Evolutionary conservation across 495 filamentous ascomycete species (phyloP).

Genomic region (Tuber magnatum): DNA sequence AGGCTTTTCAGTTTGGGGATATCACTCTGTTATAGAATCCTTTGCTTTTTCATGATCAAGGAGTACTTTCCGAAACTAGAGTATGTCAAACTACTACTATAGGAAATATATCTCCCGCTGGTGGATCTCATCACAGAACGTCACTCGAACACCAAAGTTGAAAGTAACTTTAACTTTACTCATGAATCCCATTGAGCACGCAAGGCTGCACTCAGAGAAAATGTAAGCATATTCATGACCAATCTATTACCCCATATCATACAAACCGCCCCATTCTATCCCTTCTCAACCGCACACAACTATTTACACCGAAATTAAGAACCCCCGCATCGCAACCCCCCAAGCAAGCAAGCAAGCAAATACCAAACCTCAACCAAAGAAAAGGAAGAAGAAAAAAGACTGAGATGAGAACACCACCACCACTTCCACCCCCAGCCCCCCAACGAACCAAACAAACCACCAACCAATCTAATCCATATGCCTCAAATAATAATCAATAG

Average conservation of each 20-base stretch:
- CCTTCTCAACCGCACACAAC: not conserved
- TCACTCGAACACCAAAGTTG: not conserved
- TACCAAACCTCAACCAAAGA: conserved; percentile 4
- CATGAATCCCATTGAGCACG: not conserved
- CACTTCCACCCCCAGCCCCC: not conserved
- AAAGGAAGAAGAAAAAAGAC: conserved; percentile 9
- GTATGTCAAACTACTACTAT: not conserved
- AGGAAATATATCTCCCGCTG: not conserved
- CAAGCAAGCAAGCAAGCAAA: not conserved
- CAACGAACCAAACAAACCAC: too few species aligned
- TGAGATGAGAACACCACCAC: conserved; percentile 1
- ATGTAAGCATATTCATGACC: not conserved
- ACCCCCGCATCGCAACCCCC: not conserved
- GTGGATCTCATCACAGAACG: not conserved
- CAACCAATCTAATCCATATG: conserved; percentile 43
- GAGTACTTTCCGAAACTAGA: not conserved
- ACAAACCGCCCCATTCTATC: conserved; percentile 20
- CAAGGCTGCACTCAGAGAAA: not conserved
- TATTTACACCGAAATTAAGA: not conserved
- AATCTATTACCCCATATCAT: conserved; percentile 19
- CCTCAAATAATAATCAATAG: conserved; percentile 88
- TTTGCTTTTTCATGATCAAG: not conserved
- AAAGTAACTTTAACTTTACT: not conserved
- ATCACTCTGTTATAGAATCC: not conserved
- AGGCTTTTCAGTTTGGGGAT: not conserved